Conservation (phyloP, 352 stramenopile species). For the Globisporangium paroecandrum region DNA sequence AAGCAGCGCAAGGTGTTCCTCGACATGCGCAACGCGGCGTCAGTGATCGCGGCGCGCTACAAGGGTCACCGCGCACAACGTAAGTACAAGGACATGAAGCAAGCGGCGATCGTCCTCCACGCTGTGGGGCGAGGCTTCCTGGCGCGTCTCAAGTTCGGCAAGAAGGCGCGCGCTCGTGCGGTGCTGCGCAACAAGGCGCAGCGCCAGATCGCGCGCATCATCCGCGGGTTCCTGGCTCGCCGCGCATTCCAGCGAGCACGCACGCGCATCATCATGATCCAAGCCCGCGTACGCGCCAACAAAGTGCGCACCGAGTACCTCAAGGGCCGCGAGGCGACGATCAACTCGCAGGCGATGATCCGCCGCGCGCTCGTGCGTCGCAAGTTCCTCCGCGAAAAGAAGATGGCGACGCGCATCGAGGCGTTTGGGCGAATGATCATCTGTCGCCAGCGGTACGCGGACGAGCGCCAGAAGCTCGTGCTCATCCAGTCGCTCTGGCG, state of each 20-base stretch:
- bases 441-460: constrained; percentile 56
- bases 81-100: constrained; percentile 69
- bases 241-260: constrained; percentile 48
- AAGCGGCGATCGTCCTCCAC: constrained; percentile 72
- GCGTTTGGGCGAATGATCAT: constrained; percentile 84
- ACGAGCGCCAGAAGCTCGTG: constrained; percentile 66
- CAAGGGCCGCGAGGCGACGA: constrained; percentile 82
- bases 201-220: constrained; percentile 67
- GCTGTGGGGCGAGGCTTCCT: constrained; percentile 75
- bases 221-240: constrained; percentile 67
- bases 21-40: constrained; percentile 54
- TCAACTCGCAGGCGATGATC: constrained; percentile 88
- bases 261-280: constrained; percentile 81
- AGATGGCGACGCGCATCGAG: constrained; percentile 85
- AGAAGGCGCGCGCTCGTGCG: constrained; percentile 75
- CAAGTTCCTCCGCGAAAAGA: constrained; percentile 79
- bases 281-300: constrained; percentile 82
- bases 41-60: constrained; percentile 70
- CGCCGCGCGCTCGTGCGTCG: constrained; percentile 70
- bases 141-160: constrained; percentile 83
- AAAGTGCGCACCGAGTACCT: constrained; percentile 85
- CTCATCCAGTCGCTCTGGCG: constrained; percentile 77
- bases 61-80: constrained; percentile 60
- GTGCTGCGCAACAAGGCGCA: constrained; percentile 76
- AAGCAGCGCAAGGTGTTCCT: constrained; percentile 64